Base-by-base conservation (phyloP, 352 stramenopile species). In the Albugo laibachii region DNA sequence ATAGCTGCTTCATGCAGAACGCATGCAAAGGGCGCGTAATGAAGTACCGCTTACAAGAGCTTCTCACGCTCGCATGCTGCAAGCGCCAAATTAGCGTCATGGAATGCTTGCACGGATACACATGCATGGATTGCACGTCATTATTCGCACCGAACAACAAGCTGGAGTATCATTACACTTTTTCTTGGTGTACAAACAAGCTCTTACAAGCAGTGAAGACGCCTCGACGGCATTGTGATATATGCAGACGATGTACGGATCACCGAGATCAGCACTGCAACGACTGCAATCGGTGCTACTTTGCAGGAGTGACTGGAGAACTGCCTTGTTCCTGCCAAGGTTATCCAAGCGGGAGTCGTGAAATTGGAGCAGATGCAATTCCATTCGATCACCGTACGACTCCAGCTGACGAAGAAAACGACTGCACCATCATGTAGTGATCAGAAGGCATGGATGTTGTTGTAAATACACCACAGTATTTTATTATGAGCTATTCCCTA, bases 1-100 rank as follows among this genome's bases (percentile, higher is more conserved):
- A 88, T 52, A 62, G 65, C 50, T 88, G 76, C 55, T 88, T 88
- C 53, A 88, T 88, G 76, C 76, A 88, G 61, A 88, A 88, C 47
- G 67, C 86, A 42, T 80, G 66, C 45, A 85, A 85, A 64, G 86
- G 71, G 31, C 66, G 76, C 46, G 72, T 86, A 65, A 88, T 88
- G 76, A 69, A 82, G 41, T 51, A 59, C 49, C 66, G 75, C 13
- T 61, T 88, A 39, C 66, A 85, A 45, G 76, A 88, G 48, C 48
- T 55, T 13, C 68, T 88, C 40, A 41, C 50, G 6, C 69, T 85
- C 41, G 69, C 76, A 42, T 88, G 76, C 49, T 83, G 71, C 53
- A 44, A 58, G 16, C 36, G 58, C 15, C 56, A 48, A 6, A 66
- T 86, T 58, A 72, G 77, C 50, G 70, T 88, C 27, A 62, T 84